phyloP scores from a whole-genome alignment of 73 alveolate species.

The Effrenium voratum region DNA sequence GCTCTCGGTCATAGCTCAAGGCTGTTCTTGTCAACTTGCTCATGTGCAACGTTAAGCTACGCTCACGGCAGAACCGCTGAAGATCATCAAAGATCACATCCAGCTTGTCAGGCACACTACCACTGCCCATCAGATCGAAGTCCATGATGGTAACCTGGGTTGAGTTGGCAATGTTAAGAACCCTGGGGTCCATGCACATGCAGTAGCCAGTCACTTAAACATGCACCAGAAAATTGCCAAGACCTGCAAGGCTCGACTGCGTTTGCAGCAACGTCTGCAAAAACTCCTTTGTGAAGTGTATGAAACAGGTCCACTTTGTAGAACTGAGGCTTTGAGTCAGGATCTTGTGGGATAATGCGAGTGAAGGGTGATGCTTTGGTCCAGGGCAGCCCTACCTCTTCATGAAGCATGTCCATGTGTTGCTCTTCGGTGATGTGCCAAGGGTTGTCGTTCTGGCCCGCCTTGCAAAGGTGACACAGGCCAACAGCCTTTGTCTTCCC shows the following conservation, averaged over 20 bases:
- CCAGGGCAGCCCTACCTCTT: not conserved
- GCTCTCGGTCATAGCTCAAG: not conserved
- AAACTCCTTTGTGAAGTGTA: slow-evolving; percentile 36
- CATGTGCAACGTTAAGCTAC: not conserved
- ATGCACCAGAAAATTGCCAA: not conserved
- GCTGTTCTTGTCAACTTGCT: not conserved
- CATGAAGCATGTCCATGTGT: not conserved
- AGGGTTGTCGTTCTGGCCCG: not conserved
- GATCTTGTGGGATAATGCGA: not conserved
- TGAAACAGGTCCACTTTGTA: not conserved
- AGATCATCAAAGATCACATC: not conserved
- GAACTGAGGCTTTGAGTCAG: not conserved
- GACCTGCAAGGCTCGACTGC: not conserved
- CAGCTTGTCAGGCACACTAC: not conserved
- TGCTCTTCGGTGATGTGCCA: not conserved
- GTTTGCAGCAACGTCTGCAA: slow-evolving; percentile 36
- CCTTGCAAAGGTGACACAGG: slow-evolving; percentile 15
- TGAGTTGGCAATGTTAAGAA: not conserved
- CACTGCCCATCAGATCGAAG: not conserved
- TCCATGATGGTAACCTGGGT: not conserved
- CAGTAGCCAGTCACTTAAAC: not conserved
- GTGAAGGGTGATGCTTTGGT: not conserved
- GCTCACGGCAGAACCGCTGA: not conserved
- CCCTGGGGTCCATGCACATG: not conserved
- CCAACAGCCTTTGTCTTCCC: not conserved